Evolutionary conservation across 2,329 filamentous ascomycete genomes (phyloP), one percentile per base, ranked within the genome.

Genomic region (Hypoxylon sp.): DNA sequence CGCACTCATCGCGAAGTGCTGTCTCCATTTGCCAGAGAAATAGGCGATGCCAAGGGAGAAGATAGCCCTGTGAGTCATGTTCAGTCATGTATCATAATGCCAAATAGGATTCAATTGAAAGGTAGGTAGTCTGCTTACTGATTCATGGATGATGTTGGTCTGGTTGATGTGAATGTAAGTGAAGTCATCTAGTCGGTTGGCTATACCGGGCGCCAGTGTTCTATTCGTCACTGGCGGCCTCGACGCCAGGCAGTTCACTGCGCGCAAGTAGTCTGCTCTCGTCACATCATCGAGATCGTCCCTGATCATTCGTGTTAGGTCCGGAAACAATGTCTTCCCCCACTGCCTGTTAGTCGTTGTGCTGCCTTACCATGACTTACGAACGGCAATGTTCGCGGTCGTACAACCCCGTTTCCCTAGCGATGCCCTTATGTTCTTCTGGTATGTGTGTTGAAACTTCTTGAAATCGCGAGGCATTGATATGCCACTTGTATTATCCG

Each of bases 121-220:
- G 6, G 0, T 11, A 1, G 4, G 2, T 23, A 28, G 19, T 5
- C 19, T 17, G 45, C 67, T 60, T 50, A 72, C 66, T 23, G 71
- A 73, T 34, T 73, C 62, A 17, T 72, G 70, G 2, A 72, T 70
- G 28, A 71, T 69, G 48, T 72, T 72, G 1, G 70, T 72, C 34
- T 73, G 72, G 62, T 72, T 72, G 28, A 72, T 72, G 43, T 73
- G 67, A 45, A 70, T 72, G 21, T 68, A 71, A 13, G 66, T 72
- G 53, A 73, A 73, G 43, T 73, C 72, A 49, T 73, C 72, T 2
- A 72, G 53, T 2, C 70, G 56, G 30, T 72, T 72, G 13, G 65
- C 63, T 2, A 55, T 45, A 13, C 68, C 72, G 2, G 68, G 67
- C 2, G 63, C 70, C 13, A 71, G 28, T 28, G 25, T 56, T 34